phyloP scores from a whole-genome alignment of 805 yeast genomes.

The Monosporozyma servazzii region DNA sequence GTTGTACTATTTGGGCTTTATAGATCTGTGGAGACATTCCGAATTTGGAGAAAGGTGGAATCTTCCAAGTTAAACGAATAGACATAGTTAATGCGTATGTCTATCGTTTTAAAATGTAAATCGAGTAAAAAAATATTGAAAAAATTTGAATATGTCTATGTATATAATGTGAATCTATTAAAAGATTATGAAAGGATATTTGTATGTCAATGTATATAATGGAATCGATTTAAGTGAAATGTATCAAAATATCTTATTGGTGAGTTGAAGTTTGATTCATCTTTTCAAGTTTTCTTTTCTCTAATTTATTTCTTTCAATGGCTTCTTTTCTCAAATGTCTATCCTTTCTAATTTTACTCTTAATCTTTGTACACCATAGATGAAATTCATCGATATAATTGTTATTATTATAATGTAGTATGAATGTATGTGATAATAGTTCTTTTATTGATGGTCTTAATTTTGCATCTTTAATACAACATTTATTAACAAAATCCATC shows the following conservation, averaged over 20 bases:
- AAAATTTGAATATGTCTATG: not conserved
- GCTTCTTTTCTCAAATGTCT: constrained; percentile 26
- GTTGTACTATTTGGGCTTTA: constrained; percentile 49
- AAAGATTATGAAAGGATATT: not conserved
- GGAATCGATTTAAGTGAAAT: no score
- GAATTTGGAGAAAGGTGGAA: constrained; percentile 3
- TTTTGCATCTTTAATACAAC: constrained; percentile 61
- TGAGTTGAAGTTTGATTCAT: not conserved
- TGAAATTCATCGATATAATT: constrained; percentile 28
- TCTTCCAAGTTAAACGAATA: not conserved
- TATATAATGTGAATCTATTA: no score
- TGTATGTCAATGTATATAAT: not conserved
- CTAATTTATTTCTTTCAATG: constrained; percentile 23
- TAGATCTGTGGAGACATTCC: constrained; percentile 45
- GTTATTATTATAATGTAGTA: constrained; percentile 27
- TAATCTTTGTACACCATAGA: constrained; percentile 35
- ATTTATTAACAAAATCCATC: constrained; percentile 61
- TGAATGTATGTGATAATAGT: constrained; percentile 37
- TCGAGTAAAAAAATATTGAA: no score
- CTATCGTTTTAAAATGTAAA: not conserved
- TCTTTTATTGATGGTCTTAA: constrained; percentile 69
- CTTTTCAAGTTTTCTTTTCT: constrained; percentile 20
- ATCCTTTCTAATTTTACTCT: constrained; percentile 24
- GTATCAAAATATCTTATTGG: no score
- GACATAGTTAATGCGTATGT: not conserved